These are phyloP conservation scores for Coemansia sp. DNA, from an alignment of 192 early-diverging fungal species.

Conservation along the genomic window DNA sequence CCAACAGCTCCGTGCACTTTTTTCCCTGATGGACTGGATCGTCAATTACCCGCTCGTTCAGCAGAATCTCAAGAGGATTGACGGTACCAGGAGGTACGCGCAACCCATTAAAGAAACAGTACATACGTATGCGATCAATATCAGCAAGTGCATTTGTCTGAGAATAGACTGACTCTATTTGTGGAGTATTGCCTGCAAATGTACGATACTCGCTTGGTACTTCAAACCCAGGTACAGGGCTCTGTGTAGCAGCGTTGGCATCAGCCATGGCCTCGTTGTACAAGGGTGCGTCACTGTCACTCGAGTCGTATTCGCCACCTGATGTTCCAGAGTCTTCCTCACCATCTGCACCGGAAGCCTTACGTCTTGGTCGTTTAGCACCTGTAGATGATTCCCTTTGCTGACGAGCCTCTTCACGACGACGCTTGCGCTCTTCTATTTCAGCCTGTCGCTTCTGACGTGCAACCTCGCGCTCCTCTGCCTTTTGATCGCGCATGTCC, in stretches of 20 bases:
- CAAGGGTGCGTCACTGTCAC: slow-evolving; percentile 5
- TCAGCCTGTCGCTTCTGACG: slow-evolving; percentile 27
- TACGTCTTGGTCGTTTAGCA: slow-evolving; percentile 9
- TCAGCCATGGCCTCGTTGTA: slow-evolving; percentile 2
- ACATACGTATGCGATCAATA: slow-evolving; percentile 36
- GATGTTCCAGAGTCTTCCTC: slow-evolving; percentile 15
- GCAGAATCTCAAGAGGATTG: slow-evolving; percentile 18
- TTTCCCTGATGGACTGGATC: slow-evolving; percentile 22
- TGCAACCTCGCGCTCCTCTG: slow-evolving; percentile 32
- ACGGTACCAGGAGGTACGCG: slow-evolving; percentile 18
- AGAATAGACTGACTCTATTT: slow-evolving; percentile 29
- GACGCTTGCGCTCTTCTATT: slow-evolving; percentile 30
- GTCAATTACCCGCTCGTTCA: slow-evolving; percentile 30
- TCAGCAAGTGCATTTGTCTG: slow-evolving; percentile 37
- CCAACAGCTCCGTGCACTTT: slow-evolving; percentile 22
- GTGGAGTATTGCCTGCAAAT: slow-evolving; percentile 25
- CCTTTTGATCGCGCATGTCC: slow-evolving; percentile 14
- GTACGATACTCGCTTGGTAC: slow-evolving; percentile 31
- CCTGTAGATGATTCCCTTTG: slow-evolving; percentile 10
- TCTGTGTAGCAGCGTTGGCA: neutral
- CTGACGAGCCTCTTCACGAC: slow-evolving; percentile 25
- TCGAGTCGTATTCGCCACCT: slow-evolving; percentile 6
- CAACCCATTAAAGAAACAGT: slow-evolving; percentile 42
- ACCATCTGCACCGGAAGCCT: neutral
- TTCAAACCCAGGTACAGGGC: slow-evolving; percentile 7